These are phyloP conservation scores for Chytriomyces sp. DNA, from an alignment of 192 early-diverging fungal species.

Conservation along the genomic window DNA sequence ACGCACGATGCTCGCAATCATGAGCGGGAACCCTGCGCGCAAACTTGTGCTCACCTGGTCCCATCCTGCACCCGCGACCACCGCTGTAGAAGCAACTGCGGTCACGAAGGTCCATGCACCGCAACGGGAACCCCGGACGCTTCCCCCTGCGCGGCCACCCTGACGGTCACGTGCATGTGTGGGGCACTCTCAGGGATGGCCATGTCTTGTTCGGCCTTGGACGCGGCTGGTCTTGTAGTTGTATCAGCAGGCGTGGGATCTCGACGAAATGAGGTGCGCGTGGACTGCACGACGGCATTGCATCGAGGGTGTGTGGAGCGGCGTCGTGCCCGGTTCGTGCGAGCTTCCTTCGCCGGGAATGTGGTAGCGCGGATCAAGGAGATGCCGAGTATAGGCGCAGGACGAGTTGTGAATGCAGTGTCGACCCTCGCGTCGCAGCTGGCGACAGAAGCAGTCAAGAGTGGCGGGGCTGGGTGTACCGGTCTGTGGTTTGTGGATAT, in stretches of 20 bases:
- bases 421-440: background rate
- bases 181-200: background rate
- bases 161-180: background rate
- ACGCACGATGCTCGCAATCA: background rate
- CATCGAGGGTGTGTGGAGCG: background rate
- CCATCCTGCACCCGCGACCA: background rate
- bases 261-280: background rate
- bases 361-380: background rate
- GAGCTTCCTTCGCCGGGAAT: background rate
- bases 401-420: background rate
- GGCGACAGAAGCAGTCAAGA: background rate
- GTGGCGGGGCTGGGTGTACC: background rate
- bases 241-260: constrained; percentile 10
- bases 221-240: background rate
- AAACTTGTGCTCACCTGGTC: background rate
- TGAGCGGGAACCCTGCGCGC: background rate
- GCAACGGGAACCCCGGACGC: background rate
- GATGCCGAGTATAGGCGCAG: background rate
- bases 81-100: background rate
- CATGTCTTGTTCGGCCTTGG: background rate
- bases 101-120: background rate
- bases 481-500: constrained; percentile 22
- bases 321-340: background rate
- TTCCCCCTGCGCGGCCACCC: background rate
- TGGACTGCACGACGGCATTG: background rate